Percentiles rank a stretch among this genome's conserved stretches.
These are phyloP conservation scores for Xylariomycetidae sp. DNA, from an alignment of 2,329 filamentous ascomycete genomes.

Conservation along the genomic window DNA sequence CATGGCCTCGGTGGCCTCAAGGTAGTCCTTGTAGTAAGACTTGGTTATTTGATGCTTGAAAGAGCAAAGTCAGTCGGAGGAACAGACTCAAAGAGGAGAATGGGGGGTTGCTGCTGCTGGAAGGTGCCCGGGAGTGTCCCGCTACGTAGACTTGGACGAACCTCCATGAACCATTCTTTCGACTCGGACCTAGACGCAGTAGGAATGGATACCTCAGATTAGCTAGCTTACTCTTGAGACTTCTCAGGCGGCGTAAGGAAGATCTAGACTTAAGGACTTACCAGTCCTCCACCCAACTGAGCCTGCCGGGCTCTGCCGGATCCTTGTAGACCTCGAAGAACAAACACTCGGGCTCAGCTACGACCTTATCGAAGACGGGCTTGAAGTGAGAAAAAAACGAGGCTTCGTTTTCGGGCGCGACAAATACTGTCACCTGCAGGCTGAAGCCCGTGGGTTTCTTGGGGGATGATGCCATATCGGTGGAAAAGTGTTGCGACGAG, in stretches of 20 bases:
- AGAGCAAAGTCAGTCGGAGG: conserved; percentile 1
- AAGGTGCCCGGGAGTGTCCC: too few relatives aligned
- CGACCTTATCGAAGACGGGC: conserved; percentile 33
- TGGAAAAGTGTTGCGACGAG: too few relatives aligned
- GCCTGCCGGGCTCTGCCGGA: conserved; percentile 30
- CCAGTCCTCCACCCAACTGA: conserved; percentile 39
- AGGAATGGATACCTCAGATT: too few relatives aligned
- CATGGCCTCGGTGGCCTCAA: conserved; percentile 33
- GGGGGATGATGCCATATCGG: too few relatives aligned
- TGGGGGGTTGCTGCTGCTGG: too few relatives aligned
- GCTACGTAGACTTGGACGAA: too few relatives aligned
- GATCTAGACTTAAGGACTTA: too few relatives aligned
- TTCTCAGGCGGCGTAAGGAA: too few relatives aligned
- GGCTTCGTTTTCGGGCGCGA: conserved; percentile 21
- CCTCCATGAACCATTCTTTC: conserved; percentile 25
- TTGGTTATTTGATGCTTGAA: conserved; percentile 31
- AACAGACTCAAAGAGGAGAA: neutral
- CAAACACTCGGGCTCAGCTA: conserved; percentile 36
- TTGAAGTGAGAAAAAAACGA: conserved; percentile 27
- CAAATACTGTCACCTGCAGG: conserved; percentile 22
- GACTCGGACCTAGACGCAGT: conserved; percentile 22
- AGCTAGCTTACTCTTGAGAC: too few relatives aligned
- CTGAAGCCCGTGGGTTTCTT: conserved; percentile 12
- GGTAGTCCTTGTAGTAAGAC: conserved; percentile 36
- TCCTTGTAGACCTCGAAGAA: conserved; percentile 39